phyloP scores from a whole-genome alignment of 2,329 filamentous ascomycete genomes.

The Ophiosphaerella korrae region DNA sequence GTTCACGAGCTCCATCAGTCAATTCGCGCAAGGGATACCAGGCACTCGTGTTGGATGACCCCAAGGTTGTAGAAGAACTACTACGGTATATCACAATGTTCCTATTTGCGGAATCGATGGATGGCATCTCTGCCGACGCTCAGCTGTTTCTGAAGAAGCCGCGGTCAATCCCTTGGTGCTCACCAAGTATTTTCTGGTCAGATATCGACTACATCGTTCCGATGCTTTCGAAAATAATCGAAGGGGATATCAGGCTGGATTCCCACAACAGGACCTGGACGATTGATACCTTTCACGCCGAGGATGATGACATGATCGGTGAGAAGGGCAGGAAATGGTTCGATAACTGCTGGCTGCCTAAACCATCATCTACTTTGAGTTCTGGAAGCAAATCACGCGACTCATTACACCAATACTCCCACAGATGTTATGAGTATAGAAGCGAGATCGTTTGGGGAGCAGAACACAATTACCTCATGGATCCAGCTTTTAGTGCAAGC shows the following conservation, averaged over 20 bases:
- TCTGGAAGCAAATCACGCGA: background rate
- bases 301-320: conserved; percentile 35
- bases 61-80: conserved; percentile 26
- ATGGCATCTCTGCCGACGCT: conserved; percentile 34
- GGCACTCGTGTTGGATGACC: conserved; percentile 20
- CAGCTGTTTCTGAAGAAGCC: conserved; percentile 33
- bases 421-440: conserved; percentile 21
- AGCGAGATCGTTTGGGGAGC: conserved; percentile 22
- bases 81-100: conserved; percentile 27
- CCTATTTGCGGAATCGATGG: conserved; percentile 32
- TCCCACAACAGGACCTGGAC: conserved; percentile 18
- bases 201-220: conserved; percentile 33
- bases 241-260: conserved; percentile 10
- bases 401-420: background rate
- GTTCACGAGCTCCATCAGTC: conserved; percentile 5
- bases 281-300: conserved; percentile 36
- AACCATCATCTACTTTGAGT: background rate
- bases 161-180: conserved; percentile 27
- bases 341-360: conserved; percentile 28
- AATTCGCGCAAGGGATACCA: background rate
- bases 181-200: conserved; percentile 23
- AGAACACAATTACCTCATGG: conserved; percentile 36
- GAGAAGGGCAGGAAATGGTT: conserved; percentile 35
- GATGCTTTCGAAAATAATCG: conserved; percentile 26
- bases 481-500: conserved; percentile 31